Evolutionary conservation across 2,329 filamentous ascomycete species (phyloP), one percentile per base, ranked within the genome.

Genomic region (Periconia macrospinosa): DNA sequence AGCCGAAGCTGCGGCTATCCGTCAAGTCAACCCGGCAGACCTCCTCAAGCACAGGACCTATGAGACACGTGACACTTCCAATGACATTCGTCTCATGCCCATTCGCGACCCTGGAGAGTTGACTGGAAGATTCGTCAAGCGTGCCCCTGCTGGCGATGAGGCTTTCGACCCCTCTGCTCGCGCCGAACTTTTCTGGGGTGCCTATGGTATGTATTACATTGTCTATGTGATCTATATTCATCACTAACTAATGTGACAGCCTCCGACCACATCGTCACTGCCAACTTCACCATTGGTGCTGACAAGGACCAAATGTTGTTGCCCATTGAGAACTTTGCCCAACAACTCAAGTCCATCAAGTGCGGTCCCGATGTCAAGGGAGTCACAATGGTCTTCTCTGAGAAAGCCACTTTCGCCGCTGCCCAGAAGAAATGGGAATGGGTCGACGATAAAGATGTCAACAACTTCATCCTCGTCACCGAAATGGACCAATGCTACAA

Each of bases 401-500:
- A 63, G 50, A 17, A 50, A 7, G 53, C 52, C 1, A 55, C 57
- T 8, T 54, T 58, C 41, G 45, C 54, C 0, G 60, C 59, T 45
- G 61, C 61, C 6, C 56, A 58, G 45, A 53, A 54, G n/a, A 53
- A 57, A 8, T 66, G 63, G 63, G 56, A 63, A 37, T 65, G 61
- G 61, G 56, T 63, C 17, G 59, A 66, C 43, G 54, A 61, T 15
- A 53, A 60, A 15, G 60, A 62, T 30, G 50, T 58, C 45, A 63
- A 63, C 46, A 58, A 60, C 23, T 66, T 66, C 43, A 58, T 56
- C 15, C 53, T 66, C 14, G 61, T 66, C 41, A 65, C 63, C 5
- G 58, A 62, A 18, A 55, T 59, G 18, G 47, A 65, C 42, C 62
- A 65, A 48, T 66, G 63, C 55, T 65, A 60, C 51, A 44, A 61